Evolutionary conservation across 805 yeast species (phyloP).

Genomic region (Lipomyces spencermartinsiae): DNA sequence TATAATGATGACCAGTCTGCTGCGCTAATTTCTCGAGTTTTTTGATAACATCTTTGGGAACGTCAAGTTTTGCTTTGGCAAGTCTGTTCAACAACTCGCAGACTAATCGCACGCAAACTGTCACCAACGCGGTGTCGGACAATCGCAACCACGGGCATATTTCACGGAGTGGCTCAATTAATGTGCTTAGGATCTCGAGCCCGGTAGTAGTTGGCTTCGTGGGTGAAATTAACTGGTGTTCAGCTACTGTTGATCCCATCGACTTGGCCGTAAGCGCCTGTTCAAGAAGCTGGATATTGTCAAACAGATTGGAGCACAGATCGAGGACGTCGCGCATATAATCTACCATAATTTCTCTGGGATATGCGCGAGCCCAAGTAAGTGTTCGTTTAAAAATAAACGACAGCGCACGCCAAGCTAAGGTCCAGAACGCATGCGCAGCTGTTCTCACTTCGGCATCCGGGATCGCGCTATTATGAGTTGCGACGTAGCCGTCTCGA

Average conservation of each 20-base stretch:
- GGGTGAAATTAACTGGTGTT: slow-evolving; percentile 20
- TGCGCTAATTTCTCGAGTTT: slow-evolving; percentile 52
- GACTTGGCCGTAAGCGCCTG: slow-evolving; percentile 48
- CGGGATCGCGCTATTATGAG: slow-evolving; percentile 43
- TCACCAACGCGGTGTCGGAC: slow-evolving; percentile 75
- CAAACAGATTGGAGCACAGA: slow-evolving; percentile 70
- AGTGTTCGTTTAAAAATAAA: slow-evolving; percentile 72
- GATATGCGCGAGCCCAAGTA: slow-evolving; percentile 74
- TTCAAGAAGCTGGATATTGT: slow-evolving; percentile 62
- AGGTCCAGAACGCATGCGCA: slow-evolving; percentile 64
- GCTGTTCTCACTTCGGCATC: slow-evolving; percentile 43
- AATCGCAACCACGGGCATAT: slow-evolving; percentile 82
- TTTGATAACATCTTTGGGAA: slow-evolving; percentile 61
- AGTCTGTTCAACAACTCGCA: slow-evolving; percentile 71
- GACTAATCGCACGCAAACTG: slow-evolving; percentile 74
- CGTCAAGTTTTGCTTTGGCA: slow-evolving; percentile 55
- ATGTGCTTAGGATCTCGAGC: slow-evolving; percentile 54
- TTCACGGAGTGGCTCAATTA: slow-evolving; percentile 67
- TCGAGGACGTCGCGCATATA: slow-evolving; percentile 89
- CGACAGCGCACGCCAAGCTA: slow-evolving; percentile 73
- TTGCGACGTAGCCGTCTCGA: slow-evolving; percentile 59
- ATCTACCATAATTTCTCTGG: slow-evolving; percentile 65
- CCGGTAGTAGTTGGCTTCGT: slow-evolving; percentile 18
- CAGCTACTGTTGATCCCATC: slow-evolving; percentile 38
- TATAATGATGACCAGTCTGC: slow-evolving; percentile 64